Conservation (phyloP, 495 filamentous ascomycete genomes). For the Penicillium soppii region DNA sequence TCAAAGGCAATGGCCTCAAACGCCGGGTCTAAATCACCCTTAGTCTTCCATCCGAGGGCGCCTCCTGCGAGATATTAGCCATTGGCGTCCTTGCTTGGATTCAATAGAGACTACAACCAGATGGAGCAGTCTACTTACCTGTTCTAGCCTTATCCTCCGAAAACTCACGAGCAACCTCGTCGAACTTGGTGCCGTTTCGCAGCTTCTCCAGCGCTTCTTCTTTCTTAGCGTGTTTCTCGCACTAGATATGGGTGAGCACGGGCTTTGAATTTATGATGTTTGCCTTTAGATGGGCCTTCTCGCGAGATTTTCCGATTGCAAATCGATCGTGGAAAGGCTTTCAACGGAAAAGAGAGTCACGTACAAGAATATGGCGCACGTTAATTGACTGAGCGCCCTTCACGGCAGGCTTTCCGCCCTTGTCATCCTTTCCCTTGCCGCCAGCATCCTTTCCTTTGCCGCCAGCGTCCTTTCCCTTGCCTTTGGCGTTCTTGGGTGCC, state of each 20-base stretch:
- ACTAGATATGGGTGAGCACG: conserved; percentile 57
- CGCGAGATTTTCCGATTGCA: neutral
- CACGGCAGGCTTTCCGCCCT: conserved; percentile 45
- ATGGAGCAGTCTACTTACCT: conserved; percentile 57
- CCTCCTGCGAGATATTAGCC: conserved; percentile 55
- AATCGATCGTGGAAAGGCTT: neutral
- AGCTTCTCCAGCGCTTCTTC: conserved; percentile 83
- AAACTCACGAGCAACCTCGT: conserved; percentile 82
- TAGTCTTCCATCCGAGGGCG: conserved; percentile 78
- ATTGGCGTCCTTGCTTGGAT: neutral
- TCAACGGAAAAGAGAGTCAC: conserved; percentile 17
- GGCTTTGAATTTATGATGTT: no score
- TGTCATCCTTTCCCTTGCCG: conserved; percentile 40
- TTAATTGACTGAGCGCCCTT: conserved; percentile 81
- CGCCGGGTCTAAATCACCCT: conserved; percentile 66
- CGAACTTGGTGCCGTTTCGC: conserved; percentile 75
- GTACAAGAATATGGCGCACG: conserved; percentile 82
- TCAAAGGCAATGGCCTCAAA: conserved; percentile 84
- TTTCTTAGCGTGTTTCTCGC: conserved; percentile 84
- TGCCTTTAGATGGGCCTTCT: no score
- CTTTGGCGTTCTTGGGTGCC: conserved; percentile 52
- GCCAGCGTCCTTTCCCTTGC: conserved; percentile 50
- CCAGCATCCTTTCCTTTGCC: conserved; percentile 50
- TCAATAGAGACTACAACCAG: neutral
- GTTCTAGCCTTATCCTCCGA: conserved; percentile 87